Evolutionary conservation across 768 basidiomycete genomes (phyloP).

Genomic region (Termitomyces sp.): DNA sequence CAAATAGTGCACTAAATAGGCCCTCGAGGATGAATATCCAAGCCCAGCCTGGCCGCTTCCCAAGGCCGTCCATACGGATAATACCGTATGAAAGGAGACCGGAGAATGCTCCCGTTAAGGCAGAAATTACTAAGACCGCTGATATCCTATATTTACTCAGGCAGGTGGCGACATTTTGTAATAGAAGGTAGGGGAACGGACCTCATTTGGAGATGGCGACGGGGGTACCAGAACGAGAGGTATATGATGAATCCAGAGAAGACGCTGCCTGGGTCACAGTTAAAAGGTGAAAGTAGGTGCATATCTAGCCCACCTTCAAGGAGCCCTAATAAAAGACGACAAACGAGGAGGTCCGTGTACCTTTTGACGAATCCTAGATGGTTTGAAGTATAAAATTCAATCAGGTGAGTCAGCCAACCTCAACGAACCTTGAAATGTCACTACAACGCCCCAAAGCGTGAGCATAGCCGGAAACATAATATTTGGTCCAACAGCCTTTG

Average conservation of each 20-base stretch:
- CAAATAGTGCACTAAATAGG: conserved; percentile 55
- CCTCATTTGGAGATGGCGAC: conserved; percentile 45
- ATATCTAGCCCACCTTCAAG: conserved; percentile 33
- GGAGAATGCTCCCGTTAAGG: conserved; percentile 6
- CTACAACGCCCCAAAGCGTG: conserved; percentile 58
- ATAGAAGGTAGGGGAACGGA: background rate
- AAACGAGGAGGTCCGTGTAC: conserved; percentile 39
- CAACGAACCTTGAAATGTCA: conserved; percentile 50
- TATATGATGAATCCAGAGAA: conserved; percentile 54
- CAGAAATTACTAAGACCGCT: conserved; percentile 8
- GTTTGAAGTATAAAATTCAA: background rate
- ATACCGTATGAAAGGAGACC: conserved; percentile 5
- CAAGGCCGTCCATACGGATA: background rate
- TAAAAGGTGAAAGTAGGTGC: background rate
- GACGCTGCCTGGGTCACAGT: conserved; percentile 37
- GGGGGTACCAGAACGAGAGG: conserved; percentile 51
- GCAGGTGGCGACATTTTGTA: conserved; percentile 22
- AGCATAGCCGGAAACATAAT: conserved; percentile 44
- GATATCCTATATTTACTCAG: conserved; percentile 32
- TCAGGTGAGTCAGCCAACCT: background rate
- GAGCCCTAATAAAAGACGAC: conserved; percentile 48
- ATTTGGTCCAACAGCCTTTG: conserved; percentile 14
- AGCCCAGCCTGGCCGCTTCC: conserved; percentile 2
- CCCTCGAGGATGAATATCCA: conserved; percentile 41
- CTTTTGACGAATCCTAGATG: conserved; percentile 39